Evolutionary conservation across 257 asterid genomes (phyloP).

Genomic region (Solanum infundibuliforme): DNA sequence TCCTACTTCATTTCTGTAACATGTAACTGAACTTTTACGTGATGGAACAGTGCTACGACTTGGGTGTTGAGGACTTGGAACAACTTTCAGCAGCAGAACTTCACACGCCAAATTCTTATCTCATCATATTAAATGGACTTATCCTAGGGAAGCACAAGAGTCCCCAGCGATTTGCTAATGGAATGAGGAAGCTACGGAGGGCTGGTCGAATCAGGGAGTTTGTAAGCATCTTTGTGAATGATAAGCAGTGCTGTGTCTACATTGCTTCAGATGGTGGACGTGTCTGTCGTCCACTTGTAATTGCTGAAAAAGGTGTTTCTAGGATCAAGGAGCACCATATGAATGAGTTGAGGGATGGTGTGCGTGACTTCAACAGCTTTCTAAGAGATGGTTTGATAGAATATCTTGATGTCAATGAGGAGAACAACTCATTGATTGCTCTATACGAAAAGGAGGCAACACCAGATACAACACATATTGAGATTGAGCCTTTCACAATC

Average conservation of each 20-base stretch:
- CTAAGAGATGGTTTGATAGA: constrained; percentile 81
- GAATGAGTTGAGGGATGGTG: constrained; percentile 96
- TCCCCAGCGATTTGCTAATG: constrained; percentile 67
- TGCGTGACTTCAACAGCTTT: constrained; percentile 69
- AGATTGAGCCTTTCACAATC: constrained; percentile 95
- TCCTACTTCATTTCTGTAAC: neutral
- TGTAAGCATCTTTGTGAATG: constrained; percentile 84
- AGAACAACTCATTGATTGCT: constrained; percentile 91
- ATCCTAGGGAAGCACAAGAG: constrained; percentile 89
- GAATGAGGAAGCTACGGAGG: constrained; percentile 81
- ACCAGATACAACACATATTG: constrained; percentile 77
- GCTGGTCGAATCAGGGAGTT: constrained; percentile 87
- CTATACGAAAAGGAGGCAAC: constrained; percentile 73
- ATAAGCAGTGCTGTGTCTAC: constrained; percentile 86
- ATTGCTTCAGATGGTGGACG: constrained; percentile 99
- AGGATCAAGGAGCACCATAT: constrained; percentile 92
- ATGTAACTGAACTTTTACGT: neutral
- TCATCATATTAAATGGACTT: constrained; percentile 70
- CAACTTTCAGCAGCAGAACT: constrained; percentile 82
- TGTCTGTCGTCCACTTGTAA: constrained; percentile 94
- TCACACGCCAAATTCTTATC: constrained; percentile 70
- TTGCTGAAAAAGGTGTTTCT: constrained; percentile 86
- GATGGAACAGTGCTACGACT: constrained; percentile 43
- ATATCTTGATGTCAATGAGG: constrained; percentile 97
- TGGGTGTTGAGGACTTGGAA: constrained; percentile 84